phyloP scores from a whole-genome alignment of 2,329 filamentous ascomycete genomes.

The Peltaster fructicola region DNA sequence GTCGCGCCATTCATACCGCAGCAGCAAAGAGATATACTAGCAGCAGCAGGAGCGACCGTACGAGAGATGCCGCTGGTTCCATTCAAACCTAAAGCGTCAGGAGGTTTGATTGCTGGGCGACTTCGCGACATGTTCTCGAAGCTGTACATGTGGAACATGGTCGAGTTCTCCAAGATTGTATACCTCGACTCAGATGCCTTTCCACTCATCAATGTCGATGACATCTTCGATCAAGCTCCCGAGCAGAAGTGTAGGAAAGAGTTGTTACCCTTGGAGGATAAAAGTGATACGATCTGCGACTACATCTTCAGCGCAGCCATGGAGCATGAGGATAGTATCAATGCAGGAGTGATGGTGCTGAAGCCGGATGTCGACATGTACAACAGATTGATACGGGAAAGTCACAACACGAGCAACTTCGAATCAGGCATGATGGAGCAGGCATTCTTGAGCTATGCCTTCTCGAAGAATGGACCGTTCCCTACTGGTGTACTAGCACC shows the following conservation, averaged over 20 bases:
- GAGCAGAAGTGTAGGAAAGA: constrained; percentile 6
- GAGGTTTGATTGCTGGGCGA: constrained; percentile 2
- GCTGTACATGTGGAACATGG: constrained; percentile 79
- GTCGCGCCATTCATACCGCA: constrained; percentile 9
- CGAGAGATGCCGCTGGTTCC: constrained; percentile 8
- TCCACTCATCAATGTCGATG: constrained; percentile 9
- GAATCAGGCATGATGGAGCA: background rate
- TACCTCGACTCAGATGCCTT: constrained; percentile 71
- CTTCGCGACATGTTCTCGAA: constrained; percentile 52
- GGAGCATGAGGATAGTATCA: background rate
- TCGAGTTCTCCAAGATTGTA: constrained; percentile 73
- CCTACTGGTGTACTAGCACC: background rate
- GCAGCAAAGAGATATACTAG: constrained; percentile 7
- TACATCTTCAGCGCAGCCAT: background rate
- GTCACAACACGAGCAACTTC: constrained; percentile 1
- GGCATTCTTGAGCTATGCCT: constrained; percentile 1
- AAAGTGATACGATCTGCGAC: constrained; percentile 1
- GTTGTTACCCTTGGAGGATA: background rate
- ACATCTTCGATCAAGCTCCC: constrained; percentile 8
- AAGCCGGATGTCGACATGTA: background rate
- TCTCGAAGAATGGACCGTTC: background rate
- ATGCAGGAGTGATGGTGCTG: background rate
- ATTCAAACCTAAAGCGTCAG: constrained; percentile 6
- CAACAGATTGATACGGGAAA: background rate
- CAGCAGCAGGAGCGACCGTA: constrained; percentile 9